Percentiles rank a stretch among this genome's conserved stretches.
Evolutionary conservation across 345 rosid genomes (phyloP).

Genomic region (Boechera divaricarpa): DNA sequence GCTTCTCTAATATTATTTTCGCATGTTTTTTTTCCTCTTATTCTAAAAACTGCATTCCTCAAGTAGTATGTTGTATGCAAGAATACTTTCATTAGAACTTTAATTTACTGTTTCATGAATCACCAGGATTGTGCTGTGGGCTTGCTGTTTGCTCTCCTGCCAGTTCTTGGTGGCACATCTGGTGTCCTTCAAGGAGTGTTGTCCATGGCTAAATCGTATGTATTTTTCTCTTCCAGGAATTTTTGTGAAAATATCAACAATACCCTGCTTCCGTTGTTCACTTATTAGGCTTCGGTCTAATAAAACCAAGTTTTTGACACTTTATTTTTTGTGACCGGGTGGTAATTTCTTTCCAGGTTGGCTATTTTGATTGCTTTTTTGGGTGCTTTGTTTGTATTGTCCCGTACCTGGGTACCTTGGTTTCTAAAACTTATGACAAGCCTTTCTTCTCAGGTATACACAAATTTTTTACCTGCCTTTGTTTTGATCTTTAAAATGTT

Average conservation of each 20-base stretch:
- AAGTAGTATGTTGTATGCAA: constrained; percentile 24
- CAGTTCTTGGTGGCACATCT: constrained; percentile 90
- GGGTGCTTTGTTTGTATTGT: constrained; percentile 67
- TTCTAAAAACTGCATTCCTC: constrained; percentile 4
- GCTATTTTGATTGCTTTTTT: constrained; percentile 72
- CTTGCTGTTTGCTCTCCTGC: constrained; percentile 91
- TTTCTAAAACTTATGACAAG: constrained; percentile 88
- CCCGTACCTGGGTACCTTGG: constrained; percentile 86
- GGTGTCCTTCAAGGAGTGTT: constrained; percentile 87
- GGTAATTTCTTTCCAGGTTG: constrained; percentile 56
- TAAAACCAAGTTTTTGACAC: constrained; percentile 8
- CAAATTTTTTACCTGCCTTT: constrained; percentile 20
- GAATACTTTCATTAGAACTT: constrained; percentile 16
- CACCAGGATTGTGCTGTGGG: constrained; percentile 91
- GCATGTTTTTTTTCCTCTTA: background rate
- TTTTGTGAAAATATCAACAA: constrained; percentile 2
- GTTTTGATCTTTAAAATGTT: constrained; percentile 21
- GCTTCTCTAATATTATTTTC: background rate
- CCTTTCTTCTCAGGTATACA: constrained; percentile 75
- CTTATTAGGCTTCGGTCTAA: constrained; percentile 3
- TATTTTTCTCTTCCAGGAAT: constrained; percentile 19
- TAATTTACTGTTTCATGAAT: constrained; percentile 19
- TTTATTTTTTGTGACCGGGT: constrained; percentile 6
- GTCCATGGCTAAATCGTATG: constrained; percentile 88
- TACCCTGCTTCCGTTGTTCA: constrained; percentile 21